Base-by-base conservation (phyloP, 495 filamentous ascomycete species). In the Penicillium odoratum region DNA sequence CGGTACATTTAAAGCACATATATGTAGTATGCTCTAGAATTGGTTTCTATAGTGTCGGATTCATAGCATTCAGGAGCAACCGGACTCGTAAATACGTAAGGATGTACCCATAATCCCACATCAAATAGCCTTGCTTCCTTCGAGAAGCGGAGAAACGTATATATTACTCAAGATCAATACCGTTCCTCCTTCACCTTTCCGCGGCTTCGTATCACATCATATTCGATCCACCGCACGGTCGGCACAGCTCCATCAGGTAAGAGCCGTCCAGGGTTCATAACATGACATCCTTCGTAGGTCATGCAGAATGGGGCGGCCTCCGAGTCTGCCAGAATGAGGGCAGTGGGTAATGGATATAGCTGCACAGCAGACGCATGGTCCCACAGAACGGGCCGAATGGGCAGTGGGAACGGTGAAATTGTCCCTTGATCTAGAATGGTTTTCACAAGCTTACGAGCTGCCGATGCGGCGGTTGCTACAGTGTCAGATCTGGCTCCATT, bases 211-310 rank as follows among this genome's bases (percentile, higher is more conserved):
- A 83, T 72, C 21, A 90, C 63, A 75, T 89, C 88, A 71, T 92
- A 96, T 75, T 97, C 93, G 5, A 93, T 75, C 93, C 93, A 97
- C 65, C 85, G 78, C 40, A 85, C 89, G 28, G 78, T 81, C 13
- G 86, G 83, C 46, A 84, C 75, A 33, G 83, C 78, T 5, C 83
- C 85, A 5, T 79, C 73, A 0, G 86, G 85, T 47, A 92, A 74
- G 44, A 97, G 73, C 46, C 79, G 78, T 10, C 91, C 94, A 0
- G 94, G 94, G 67, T 98, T 98, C 84, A 98, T 89, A 3, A 97
- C 93, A 78, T 92, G 87, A 65, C 94, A 98, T 3, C 92, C 93
- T 72, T 97, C 92, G 66, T 97, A 97, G 16, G 89, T 94, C 44
- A 96, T 76, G 55, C 85, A 86, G 66, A 95, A 98, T 0, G 92